Base-by-base conservation (phyloP, 345 rosid species). In the Lenwebbia sp. region DNA sequence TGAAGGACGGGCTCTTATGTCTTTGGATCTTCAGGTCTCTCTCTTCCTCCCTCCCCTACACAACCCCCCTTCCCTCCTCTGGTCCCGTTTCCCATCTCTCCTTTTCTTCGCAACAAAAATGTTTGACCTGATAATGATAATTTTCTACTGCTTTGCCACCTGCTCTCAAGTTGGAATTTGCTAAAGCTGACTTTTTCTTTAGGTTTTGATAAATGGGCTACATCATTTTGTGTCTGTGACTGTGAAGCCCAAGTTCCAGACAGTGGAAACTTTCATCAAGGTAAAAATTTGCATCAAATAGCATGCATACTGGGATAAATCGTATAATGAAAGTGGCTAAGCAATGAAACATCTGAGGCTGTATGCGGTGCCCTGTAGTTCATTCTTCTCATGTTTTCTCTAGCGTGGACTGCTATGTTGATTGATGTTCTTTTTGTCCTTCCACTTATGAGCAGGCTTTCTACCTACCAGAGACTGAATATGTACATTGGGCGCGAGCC, bases 1-100 rank as follows among this genome's bases (percentile, higher is more conserved):
- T 90, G 98, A 94, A 92, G 99, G 99, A 86, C 93, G 99, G 60
- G 98, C 93, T 91, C 96, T 96, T 88, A 95, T 98, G 99, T 95
- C 95, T 55, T 88, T 98, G 86, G 99, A 96, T 93, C 91, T 93
- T 88, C 99, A 98, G 99, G 99, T 97, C 58, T 86, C 84, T 84
- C 40, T 52, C 30, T 6, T 37, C n/a, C 17, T 17, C 40, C 3
- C 40, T 26, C 3, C 19, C 51, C 19, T 49, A 44, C 49, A 6
- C 49, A 44, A 44, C 0, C 13, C 4, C 0, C 23, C 49, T 23
- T 5, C 19, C 7, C 28, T 6, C 7, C n/a, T 22, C 19, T 57
- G 10, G 37, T 82, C 51, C 26, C 51, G 44, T 41, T 65, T 52
- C 10, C 44, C 37, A 6, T 52, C 41, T 52, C 33, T 54, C 19